These are phyloP conservation scores for Scleroderma citrinum DNA, from an alignment of 768 basidiomycete genomes.

Conservation along the genomic window DNA sequence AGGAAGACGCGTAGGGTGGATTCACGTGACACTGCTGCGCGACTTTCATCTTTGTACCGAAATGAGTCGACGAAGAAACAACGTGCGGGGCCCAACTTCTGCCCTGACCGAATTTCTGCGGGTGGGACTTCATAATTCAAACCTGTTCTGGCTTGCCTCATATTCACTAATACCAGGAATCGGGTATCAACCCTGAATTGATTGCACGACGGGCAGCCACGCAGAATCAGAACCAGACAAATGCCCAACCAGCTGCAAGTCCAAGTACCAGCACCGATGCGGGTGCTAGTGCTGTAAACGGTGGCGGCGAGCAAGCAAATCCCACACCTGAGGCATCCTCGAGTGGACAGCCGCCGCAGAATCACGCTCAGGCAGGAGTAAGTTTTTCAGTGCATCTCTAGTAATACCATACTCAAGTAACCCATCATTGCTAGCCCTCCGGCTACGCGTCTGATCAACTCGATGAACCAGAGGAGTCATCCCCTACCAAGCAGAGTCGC, in stretches of 20 bases:
- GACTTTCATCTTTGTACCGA: too few relatives aligned
- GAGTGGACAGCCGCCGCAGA: constrained; percentile 11
- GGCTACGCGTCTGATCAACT: constrained; percentile 73
- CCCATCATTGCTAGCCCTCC: constrained; percentile 11
- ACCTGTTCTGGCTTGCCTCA: neutral
- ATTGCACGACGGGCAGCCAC: constrained; percentile 35
- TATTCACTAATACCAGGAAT: constrained; percentile 33
- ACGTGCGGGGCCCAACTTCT: constrained; percentile 76
- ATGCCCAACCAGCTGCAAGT: constrained; percentile 35
- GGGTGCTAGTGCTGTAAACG: constrained; percentile 6
- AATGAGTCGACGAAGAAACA: constrained; percentile 37
- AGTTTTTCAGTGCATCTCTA: neutral
- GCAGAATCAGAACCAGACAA: constrained; percentile 18
- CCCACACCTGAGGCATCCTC: constrained; percentile 6
- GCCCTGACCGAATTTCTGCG: constrained; percentile 78
- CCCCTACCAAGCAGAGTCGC: constrained; percentile 53
- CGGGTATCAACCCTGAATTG: constrained; percentile 43
- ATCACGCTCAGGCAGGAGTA: neutral
- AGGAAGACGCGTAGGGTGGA: neutral
- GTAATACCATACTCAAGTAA: neutral
- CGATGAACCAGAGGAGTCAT: constrained; percentile 47
- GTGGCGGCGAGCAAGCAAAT: constrained; percentile 9
- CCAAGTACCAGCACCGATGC: constrained; percentile 31
- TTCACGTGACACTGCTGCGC: too few relatives aligned
- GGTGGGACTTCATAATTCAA: constrained; percentile 31